These are phyloP conservation scores for Erythrophleum ivorense DNA, from an alignment of 331 rosid species.

Conservation along the genomic window DNA sequence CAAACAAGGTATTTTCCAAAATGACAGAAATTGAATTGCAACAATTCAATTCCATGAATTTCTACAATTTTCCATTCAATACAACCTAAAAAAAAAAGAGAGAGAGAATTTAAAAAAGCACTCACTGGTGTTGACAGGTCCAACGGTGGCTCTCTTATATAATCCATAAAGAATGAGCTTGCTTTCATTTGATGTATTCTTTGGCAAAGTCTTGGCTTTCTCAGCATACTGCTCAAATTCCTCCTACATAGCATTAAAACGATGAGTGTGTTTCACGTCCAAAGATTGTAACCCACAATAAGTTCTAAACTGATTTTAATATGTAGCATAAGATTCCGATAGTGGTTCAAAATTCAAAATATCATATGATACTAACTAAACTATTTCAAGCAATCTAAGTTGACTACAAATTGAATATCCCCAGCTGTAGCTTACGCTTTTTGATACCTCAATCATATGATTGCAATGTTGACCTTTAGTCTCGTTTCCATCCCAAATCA, in stretches of 20 bases:
- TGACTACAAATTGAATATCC: no score
- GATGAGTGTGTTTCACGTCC: background rate
- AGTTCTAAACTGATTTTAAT: background rate
- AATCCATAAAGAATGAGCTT: constrained; percentile 84
- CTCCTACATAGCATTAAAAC: constrained; percentile 59
- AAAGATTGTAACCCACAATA: background rate
- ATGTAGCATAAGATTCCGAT: background rate
- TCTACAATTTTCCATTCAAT: background rate
- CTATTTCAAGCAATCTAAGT: background rate
- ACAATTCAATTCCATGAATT: background rate
- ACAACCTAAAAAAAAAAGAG: background rate
- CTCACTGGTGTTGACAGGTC: constrained; percentile 74
- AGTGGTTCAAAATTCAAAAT: constrained; percentile 22
- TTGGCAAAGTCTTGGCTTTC: constrained; percentile 80
- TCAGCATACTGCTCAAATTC: constrained; percentile 86
- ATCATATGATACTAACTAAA: background rate
- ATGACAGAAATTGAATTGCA: background rate
- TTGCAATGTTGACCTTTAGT: background rate
- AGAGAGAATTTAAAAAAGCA: constrained; percentile 12
- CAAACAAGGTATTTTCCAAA: background rate
- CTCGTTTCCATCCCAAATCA: background rate
- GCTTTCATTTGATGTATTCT: constrained; percentile 64
- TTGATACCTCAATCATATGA: no score
- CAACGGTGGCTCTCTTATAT: constrained; percentile 87
- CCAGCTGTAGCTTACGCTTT: no score